A percentile compares a stretch with the other conserved stretches of the same genome.
These are phyloP conservation scores for Colletotrichum viniferum DNA, from an alignment of 2,329 filamentous ascomycete species.

Conservation along the genomic window DNA sequence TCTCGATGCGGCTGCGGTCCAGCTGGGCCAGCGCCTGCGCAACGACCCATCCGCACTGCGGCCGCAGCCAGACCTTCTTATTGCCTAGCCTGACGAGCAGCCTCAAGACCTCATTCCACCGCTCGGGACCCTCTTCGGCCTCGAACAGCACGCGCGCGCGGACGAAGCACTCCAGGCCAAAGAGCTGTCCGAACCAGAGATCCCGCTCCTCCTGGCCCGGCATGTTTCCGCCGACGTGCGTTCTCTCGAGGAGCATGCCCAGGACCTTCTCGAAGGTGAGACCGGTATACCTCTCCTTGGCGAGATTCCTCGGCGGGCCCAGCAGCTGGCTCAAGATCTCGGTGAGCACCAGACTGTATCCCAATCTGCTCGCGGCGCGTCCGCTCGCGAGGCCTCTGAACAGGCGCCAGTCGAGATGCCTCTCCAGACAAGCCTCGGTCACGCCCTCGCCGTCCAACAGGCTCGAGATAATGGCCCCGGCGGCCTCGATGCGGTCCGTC, in stretches of 20 bases:
- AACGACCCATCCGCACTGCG: constrained; percentile 85
- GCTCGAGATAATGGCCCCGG: constrained; percentile 61
- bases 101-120: constrained; percentile 73
- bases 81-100: constrained; percentile 75
- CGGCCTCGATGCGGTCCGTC: constrained; percentile 60
- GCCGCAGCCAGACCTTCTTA: constrained; percentile 87
- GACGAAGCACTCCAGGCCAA: constrained; percentile 86
- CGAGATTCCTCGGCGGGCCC: constrained; percentile 47
- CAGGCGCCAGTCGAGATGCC: constrained; percentile 70
- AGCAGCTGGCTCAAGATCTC: constrained; percentile 79
- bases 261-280: constrained; percentile 62
- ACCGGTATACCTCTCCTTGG: constrained; percentile 51
- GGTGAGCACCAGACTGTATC: constrained; percentile 87
- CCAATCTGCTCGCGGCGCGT: constrained; percentile 84
- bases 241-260: constrained; percentile 59
- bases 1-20: constrained; percentile 49
- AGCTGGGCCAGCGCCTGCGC: constrained; percentile 73
- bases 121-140: constrained; percentile 47
- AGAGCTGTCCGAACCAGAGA: constrained; percentile 82
- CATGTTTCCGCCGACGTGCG: constrained; percentile 55
- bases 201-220: constrained; percentile 81
- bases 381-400: constrained; percentile 90
- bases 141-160: constrained; percentile 74
- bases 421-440: constrained; percentile 56
- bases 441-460: constrained; percentile 56